Evolutionary conservation across 1,139 yeast species (phyloP).

Genomic region (Protomyces lactucae-debilis): DNA sequence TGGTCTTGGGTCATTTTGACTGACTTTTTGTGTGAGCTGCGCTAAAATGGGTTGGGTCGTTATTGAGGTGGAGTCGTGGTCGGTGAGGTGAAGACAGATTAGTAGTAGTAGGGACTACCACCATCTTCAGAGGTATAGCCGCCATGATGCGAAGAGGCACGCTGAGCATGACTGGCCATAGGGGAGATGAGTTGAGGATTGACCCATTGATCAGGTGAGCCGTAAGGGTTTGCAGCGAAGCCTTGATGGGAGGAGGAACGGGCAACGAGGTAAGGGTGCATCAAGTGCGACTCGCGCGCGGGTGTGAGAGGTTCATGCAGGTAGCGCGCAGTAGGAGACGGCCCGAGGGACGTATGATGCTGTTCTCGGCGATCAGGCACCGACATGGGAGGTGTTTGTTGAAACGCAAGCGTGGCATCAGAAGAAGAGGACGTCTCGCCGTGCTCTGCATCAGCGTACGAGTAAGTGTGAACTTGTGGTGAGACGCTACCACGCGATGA

Average conservation of each 20-base stretch:
- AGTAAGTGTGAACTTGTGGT: background rate
- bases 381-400: background rate
- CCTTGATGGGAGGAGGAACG: background rate
- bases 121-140: background rate
- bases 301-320: background rate
- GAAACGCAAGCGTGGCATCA: background rate
- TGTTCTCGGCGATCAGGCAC: background rate
- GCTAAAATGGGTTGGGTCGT: no score
- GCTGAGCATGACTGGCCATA: slow-evolving; percentile 1
- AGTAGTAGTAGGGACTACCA: background rate
- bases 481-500: background rate
- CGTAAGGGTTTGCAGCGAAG: background rate
- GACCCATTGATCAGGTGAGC: slow-evolving; percentile 6
- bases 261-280: background rate
- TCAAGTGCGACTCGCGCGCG: background rate
- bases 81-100: background rate
- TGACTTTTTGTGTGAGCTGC: no score
- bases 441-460: background rate
- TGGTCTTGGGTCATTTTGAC: no score
- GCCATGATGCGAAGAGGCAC: background rate
- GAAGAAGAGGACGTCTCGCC: background rate
- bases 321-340: background rate
- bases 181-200: slow-evolving; percentile 16
- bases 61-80: background rate
- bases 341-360: background rate